phyloP scores from a whole-genome alignment of 2,329 filamentous ascomycete genomes.

The Orbilia oligospora region DNA sequence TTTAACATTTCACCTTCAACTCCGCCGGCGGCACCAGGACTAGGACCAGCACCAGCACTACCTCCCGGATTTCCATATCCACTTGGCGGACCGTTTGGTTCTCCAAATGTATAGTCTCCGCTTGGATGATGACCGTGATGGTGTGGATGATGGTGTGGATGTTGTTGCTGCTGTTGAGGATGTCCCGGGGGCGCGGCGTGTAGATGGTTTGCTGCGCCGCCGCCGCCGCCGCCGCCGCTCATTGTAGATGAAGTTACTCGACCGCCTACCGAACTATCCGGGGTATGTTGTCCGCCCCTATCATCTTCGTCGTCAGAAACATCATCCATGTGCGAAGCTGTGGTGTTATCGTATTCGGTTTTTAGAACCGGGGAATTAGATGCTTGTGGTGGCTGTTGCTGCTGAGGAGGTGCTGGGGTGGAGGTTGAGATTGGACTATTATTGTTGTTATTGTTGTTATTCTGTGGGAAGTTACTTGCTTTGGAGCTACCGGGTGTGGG shows the following conservation, averaged over 20 bases:
- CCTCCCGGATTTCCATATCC: neutral
- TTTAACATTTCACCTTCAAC: constrained; percentile 48
- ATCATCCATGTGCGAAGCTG: constrained; percentile 36
- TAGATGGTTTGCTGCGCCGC: constrained; percentile 13
- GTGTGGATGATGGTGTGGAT: constrained; percentile 10
- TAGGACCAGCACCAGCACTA: too few relatives aligned
- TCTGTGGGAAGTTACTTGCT: constrained; percentile 6
- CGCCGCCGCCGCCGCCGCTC: neutral
- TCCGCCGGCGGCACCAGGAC: neutral
- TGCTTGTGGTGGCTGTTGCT: constrained; percentile 15
- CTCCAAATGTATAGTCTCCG: constrained; percentile 46
- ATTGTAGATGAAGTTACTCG: constrained; percentile 17
- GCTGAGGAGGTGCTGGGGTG: neutral
- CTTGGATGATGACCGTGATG: constrained; percentile 30
- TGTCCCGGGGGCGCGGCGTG: constrained; percentile 16
- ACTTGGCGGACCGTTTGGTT: neutral
- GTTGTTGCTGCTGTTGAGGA: constrained; percentile 4
- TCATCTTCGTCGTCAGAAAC: constrained; percentile 37
- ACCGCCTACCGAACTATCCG: constrained; percentile 47
- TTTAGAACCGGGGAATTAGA: constrained; percentile 40
- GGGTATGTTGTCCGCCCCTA: constrained; percentile 27
- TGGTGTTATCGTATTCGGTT: constrained; percentile 50
- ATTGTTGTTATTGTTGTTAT: too few relatives aligned
- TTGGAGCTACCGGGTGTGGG: constrained; percentile 65
- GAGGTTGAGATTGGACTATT: neutral